phyloP scores from a whole-genome alignment of 2,329 filamentous ascomycete species.

The Calonectria hongkongensis region DNA sequence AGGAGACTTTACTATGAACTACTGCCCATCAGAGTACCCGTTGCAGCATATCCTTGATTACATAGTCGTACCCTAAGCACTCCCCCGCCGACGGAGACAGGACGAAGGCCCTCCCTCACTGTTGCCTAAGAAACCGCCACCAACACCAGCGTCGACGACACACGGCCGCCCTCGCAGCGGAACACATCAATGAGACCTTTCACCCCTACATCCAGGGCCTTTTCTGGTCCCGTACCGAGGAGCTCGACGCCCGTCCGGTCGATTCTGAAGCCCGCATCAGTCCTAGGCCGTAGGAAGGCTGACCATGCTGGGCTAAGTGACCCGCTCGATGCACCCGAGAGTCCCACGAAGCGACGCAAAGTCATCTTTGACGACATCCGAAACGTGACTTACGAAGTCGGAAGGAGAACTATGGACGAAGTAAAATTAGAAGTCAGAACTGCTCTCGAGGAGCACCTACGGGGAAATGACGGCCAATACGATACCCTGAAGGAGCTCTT shows the following conservation, averaged over 20 bases:
- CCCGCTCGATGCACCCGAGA: slow-evolving; percentile 62
- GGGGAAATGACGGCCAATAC: slow-evolving; percentile 76
- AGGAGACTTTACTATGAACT: slow-evolving; percentile 55
- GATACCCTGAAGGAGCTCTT: slow-evolving; percentile 77
- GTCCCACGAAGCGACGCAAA: slow-evolving; percentile 72
- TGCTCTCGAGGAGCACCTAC: slow-evolving; percentile 74
- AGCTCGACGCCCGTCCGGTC: slow-evolving; percentile 69
- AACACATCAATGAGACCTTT: slow-evolving; percentile 54
- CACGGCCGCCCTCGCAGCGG: slow-evolving; percentile 40
- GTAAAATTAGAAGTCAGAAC: slow-evolving; percentile 73
- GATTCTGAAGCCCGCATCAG: slow-evolving; percentile 70
- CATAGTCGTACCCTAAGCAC: slow-evolving; percentile 51
- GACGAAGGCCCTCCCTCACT: slow-evolving; percentile 30
- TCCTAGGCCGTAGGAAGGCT: slow-evolving; percentile 67
- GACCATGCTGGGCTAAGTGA: slow-evolving; percentile 66
- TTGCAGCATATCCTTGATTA: slow-evolving; percentile 49
- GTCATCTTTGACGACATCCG: slow-evolving; percentile 76
- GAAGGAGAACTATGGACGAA: slow-evolving; percentile 71
- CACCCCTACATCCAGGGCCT: slow-evolving; percentile 59
- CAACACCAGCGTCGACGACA: slow-evolving; percentile 42
- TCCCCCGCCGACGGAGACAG: slow-evolving; percentile 38
- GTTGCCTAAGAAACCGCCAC: slow-evolving; percentile 55
- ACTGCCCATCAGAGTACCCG: slow-evolving; percentile 41
- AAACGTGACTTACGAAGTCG: slow-evolving; percentile 74
- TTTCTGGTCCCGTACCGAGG: slow-evolving; percentile 58